Evolutionary conservation across 192 early-diverging fungal species (phyloP).

Genomic region (Mortierella alpina): DNA sequence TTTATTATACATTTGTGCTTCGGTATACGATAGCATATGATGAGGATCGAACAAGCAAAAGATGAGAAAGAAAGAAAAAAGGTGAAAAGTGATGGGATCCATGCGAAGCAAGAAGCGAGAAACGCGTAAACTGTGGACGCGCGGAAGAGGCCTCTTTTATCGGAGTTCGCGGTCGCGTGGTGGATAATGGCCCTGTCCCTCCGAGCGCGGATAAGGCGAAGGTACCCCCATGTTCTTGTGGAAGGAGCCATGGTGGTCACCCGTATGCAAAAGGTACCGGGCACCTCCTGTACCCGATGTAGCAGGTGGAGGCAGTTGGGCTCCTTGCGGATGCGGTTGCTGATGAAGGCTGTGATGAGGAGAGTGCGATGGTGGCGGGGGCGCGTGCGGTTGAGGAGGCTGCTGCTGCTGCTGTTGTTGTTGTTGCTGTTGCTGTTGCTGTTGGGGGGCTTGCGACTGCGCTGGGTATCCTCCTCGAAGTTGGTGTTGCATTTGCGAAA

Average conservation of each 20-base stretch:
- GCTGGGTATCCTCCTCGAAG: slow-evolving; percentile 23
- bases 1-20: background rate
- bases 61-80: background rate
- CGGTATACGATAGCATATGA: background rate
- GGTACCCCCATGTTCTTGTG: background rate
- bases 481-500: slow-evolving; percentile 36
- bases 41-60: background rate
- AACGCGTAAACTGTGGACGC: background rate
- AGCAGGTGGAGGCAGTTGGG: slow-evolving; percentile 6
- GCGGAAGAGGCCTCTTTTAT: background rate
- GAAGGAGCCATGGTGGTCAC: background rate
- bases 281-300: background rate
- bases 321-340: slow-evolving; percentile 2
- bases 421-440: slow-evolving; percentile 5
- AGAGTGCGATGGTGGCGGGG: background rate
- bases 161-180: slow-evolving; percentile 24
- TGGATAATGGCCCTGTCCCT: slow-evolving; percentile 5
- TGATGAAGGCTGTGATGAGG: background rate
- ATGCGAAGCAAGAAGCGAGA: background rate
- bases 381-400: background rate
- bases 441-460: background rate
- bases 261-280: slow-evolving; percentile 8
- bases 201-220: slow-evolving; percentile 13
- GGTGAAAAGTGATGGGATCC: background rate
- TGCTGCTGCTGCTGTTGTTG: slow-evolving; percentile 1